Evolutionary conservation across 2,329 filamentous ascomycete genomes (phyloP), one percentile per base, ranked within the genome.

Genomic region (Blumeria hordei): DNA sequence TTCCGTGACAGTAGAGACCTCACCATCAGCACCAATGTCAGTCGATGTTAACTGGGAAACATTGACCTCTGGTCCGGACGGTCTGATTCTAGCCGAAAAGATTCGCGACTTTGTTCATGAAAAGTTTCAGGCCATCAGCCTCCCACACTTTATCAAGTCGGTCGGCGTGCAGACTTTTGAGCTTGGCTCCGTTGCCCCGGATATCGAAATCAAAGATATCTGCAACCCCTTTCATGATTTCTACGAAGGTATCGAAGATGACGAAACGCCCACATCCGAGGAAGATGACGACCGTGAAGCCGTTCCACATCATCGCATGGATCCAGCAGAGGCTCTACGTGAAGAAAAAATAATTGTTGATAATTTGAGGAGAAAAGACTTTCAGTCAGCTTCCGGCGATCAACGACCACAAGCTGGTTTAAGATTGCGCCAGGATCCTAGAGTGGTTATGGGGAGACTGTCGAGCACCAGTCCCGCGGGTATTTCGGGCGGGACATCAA

Each of bases 41-140:
- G 90, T 98, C 72, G 88, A 96, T 66, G 83, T 98, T 67, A 88
- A 94, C 69, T 98, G 92, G 92, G 83, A 92, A 64, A 84, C 83
- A 59, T 78, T 96, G 65, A 96, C 90, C 21, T 81, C 80, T 58
- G 92, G 92, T 33, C 79, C 87, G 52, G 90, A 96, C 68, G 90
- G 92, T 55, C 76, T 81, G 60, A 84, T 79, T 55, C 80, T 95
- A 58, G 88, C 90, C 52, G 83, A 88, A 65, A 77, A 76, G 59
- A 94, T 98, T 68, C 85, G 90, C 60, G 80, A 81, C 63, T 98
- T 98, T 70, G 85, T 98, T 63, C 87, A 98, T 69, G 83, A 87
- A 66, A 92, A 88, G 64, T 98, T 98, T 69, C 92, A 98, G 70
- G 80, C 87, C 58, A 82, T 96, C 59, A 77, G 83, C 32, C 76